Base-by-base conservation (phyloP, 345 rosid species). In the Moricandia moricandioides region DNA sequence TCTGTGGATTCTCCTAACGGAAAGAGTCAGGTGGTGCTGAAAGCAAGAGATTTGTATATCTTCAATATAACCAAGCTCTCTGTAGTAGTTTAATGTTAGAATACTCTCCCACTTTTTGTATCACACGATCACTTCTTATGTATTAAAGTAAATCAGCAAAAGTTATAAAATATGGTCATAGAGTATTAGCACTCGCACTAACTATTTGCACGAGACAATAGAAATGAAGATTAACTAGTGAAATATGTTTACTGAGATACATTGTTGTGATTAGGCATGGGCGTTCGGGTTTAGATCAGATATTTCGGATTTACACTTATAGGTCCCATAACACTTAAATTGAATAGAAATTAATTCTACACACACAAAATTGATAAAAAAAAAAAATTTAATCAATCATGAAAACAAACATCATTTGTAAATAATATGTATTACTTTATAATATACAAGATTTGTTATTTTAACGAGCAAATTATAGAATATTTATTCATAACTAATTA, bases 11-110 rank as follows among this genome's bases (percentile, higher is more conserved):
- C 26, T 75, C 72, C 55, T 65, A 71, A 72, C 49, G 67, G 62
- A 34, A 58, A 47, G 80, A 45, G 67, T 35, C 63, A 7, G 74
- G 79, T 55, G 74, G 79, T 55, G 79, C 65, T 76, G 74, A 76
- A 76, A 69, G 74, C 79, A 69, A 76, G 79, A 60, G 63, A 75
- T 60, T 75, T 76, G 70, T 37, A 59, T 35, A 18, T 74, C 33
- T 74, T 75, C 68, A 34, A 67, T 17, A 74, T 16, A 24, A 67
- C 60, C 79, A 30, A 24, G 24, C 40, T 55, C 47, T 14, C 54
- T 12, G 54, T 10, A 34, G 8, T 67, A 62, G 31, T 43, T 35
- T 1, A 47, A 8, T 52, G 56, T 47, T 51, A 8, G 6, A 12
- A 17, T 51, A 61, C 52, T 47, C n/a, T n/a, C n/a, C 52, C 52